These are phyloP conservation scores for Herpetospermum pedunculosum DNA, from an alignment of 306 rosid species.

Conservation along the genomic window DNA sequence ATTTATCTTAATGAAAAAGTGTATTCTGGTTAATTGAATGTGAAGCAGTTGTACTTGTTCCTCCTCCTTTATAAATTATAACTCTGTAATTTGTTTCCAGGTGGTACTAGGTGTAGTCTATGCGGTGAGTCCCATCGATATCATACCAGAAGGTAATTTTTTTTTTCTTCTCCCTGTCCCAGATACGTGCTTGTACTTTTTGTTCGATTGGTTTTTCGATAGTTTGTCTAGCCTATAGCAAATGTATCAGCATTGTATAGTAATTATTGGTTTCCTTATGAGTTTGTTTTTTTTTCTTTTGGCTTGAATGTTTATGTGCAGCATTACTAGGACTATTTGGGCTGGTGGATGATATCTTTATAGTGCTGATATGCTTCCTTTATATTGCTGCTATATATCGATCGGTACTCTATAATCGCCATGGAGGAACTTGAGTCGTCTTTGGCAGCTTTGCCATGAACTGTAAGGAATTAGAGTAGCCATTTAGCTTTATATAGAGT, in stretches of 20 bases:
- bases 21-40: background rate
- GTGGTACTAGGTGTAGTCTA: slow-evolving; percentile 42
- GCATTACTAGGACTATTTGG: slow-evolving; percentile 75
- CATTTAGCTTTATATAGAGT: background rate
- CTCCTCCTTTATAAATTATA: background rate
- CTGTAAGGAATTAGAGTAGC: background rate
- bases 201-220: background rate
- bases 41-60: slow-evolving; percentile 1
- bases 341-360: slow-evolving; percentile 60
- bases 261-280: slow-evolving; percentile 2
- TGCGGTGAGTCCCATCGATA: slow-evolving; percentile 70
- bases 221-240: background rate
- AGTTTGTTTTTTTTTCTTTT: background rate
- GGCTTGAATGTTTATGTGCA: slow-evolving; percentile 16
- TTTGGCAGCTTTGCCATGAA: background rate
- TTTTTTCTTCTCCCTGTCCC: background rate
- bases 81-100: slow-evolving; percentile 28
- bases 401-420: slow-evolving; percentile 57
- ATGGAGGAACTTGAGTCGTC: slow-evolving; percentile 44
- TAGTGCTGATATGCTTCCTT: slow-evolving; percentile 57
- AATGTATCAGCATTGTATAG: background rate
- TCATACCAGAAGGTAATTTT: slow-evolving; percentile 75
- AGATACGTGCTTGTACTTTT: background rate
- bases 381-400: slow-evolving; percentile 71
- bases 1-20: background rate